A percentile compares a stretch with the other conserved stretches of the same genome.
phyloP scores from a whole-genome alignment of 2,329 filamentous ascomycete genomes.

The Annulohypoxylon truncatum region DNA sequence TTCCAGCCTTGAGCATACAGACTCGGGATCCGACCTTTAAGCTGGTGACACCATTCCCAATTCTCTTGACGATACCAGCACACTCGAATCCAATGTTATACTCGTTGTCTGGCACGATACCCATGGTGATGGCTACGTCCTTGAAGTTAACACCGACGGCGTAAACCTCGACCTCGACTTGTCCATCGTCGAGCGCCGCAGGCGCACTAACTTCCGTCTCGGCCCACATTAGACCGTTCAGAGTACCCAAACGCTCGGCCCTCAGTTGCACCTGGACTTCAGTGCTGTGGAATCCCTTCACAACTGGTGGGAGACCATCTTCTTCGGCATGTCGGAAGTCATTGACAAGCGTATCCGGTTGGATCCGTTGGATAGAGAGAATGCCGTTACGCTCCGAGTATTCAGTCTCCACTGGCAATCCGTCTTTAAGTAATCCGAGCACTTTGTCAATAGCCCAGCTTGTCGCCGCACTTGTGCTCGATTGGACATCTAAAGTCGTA shows the following conservation, averaged over 20 bases:
- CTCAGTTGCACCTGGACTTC: slow-evolving; percentile 29
- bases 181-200: too few relatives aligned
- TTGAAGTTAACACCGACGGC: slow-evolving; percentile 54
- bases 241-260: slow-evolving; percentile 39
- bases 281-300: slow-evolving; percentile 27
- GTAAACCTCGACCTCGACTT: slow-evolving; percentile 52
- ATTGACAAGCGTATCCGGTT: slow-evolving; percentile 40
- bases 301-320: slow-evolving; percentile 14
- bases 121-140: slow-evolving; percentile 50
- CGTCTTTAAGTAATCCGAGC: slow-evolving; percentile 19
- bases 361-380: slow-evolving; percentile 42
- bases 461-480: slow-evolving; percentile 27
- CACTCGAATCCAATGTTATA: slow-evolving; percentile 42
- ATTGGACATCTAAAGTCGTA: slow-evolving; percentile 37
- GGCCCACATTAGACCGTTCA: slow-evolving; percentile 31
- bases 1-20: slow-evolving; percentile 36
- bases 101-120: slow-evolving; percentile 41
- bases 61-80: slow-evolving; percentile 18
- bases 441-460: slow-evolving; percentile 33
- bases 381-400: slow-evolving; percentile 48
- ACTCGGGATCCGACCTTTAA: slow-evolving; percentile 40
- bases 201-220: slow-evolving; percentile 11
- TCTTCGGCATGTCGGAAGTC: slow-evolving; percentile 39
- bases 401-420: slow-evolving; percentile 41
- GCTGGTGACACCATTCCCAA: slow-evolving; percentile 22